phyloP scores from a whole-genome alignment of 2,329 filamentous ascomycete genomes.

The Pleoardoris graminearum region DNA sequence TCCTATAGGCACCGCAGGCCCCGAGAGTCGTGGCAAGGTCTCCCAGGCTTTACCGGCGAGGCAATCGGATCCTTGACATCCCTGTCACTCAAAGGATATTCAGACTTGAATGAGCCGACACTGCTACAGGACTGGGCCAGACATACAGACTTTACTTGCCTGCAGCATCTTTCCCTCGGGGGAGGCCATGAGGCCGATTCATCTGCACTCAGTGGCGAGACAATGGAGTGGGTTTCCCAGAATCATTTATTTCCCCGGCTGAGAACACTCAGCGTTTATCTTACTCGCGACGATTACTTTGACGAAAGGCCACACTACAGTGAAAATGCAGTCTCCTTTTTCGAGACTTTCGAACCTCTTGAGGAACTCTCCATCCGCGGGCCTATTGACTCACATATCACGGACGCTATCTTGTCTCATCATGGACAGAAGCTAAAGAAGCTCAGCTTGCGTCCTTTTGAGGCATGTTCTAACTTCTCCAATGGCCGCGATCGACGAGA shows the following conservation, averaged over 20 bases:
- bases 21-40: conserved; percentile 19
- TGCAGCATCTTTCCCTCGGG: conserved; percentile 21
- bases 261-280: conserved; percentile 15
- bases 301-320: conserved; percentile 21
- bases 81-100: conserved; percentile 16
- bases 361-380: conserved; percentile 18
- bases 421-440: conserved; percentile 19
- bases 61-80: conserved; percentile 20
- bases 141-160: conserved; percentile 21
- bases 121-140: conserved; percentile 18
- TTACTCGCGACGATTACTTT: conserved; percentile 17
- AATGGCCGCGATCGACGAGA: conserved; percentile 12
- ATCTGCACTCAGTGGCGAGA: conserved; percentile 18
- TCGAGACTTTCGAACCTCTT: conserved; percentile 19
- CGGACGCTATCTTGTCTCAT: conserved; percentile 16
- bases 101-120: conserved; percentile 2
- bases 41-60: conserved; percentile 17
- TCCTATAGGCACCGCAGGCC: not conserved
- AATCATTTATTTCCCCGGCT: conserved; percentile 16
- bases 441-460: conserved; percentile 14
- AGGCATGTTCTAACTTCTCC: not conserved
- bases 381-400: conserved; percentile 16
- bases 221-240: conserved; percentile 21
- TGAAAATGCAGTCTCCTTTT: conserved; percentile 23
- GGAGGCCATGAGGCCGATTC: conserved; percentile 1